Evolutionary conservation across 805 yeast species (phyloP).

Genomic region (Kodamaea neixiangensis): DNA sequence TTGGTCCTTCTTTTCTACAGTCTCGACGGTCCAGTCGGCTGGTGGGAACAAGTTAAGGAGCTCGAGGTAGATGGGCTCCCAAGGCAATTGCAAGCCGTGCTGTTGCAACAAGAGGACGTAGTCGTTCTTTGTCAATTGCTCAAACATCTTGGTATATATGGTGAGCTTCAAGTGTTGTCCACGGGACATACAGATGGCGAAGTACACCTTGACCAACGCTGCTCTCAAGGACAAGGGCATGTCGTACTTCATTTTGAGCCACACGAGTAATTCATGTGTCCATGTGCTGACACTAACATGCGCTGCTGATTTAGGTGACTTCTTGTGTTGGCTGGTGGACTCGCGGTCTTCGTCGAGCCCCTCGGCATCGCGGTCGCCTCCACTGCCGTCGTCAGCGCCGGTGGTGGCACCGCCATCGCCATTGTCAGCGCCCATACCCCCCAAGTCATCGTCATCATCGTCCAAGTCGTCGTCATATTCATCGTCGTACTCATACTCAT

Average conservation of each 20-base stretch:
- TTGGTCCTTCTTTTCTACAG: constrained; percentile 49
- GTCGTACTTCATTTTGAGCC: constrained; percentile 76
- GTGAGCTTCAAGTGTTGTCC: constrained; percentile 67
- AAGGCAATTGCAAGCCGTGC: constrained; percentile 49
- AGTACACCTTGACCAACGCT: constrained; percentile 66
- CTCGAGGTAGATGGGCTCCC: constrained; percentile 48
- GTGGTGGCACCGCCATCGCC: constrained; percentile 26
- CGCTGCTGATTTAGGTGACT: constrained; percentile 67
- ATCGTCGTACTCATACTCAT: constrained; percentile 14
- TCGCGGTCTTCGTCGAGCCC: constrained; percentile 34
- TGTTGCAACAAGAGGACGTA: constrained; percentile 33
- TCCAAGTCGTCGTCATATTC: constrained; percentile 30
- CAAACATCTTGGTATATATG: constrained; percentile 63
- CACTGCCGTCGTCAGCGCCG: constrained; percentile 34
- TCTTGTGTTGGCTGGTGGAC: constrained; percentile 54
- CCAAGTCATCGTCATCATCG: constrained; percentile 7
- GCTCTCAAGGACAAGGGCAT: constrained; percentile 69
- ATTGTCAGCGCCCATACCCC: constrained; percentile 6
- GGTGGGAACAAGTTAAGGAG: constrained; percentile 33
- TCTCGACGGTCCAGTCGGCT: constrained; percentile 39
- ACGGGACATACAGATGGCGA: constrained; percentile 66
- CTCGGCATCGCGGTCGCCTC: constrained; percentile 37
- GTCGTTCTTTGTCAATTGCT: constrained; percentile 53
- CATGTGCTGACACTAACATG: constrained; percentile 77
- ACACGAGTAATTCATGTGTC: constrained; percentile 81